Evolutionary conservation across 306 rosid genomes (phyloP), one percentile per base, ranked within the genome.

Genomic region (Cicer cuneatum): DNA sequence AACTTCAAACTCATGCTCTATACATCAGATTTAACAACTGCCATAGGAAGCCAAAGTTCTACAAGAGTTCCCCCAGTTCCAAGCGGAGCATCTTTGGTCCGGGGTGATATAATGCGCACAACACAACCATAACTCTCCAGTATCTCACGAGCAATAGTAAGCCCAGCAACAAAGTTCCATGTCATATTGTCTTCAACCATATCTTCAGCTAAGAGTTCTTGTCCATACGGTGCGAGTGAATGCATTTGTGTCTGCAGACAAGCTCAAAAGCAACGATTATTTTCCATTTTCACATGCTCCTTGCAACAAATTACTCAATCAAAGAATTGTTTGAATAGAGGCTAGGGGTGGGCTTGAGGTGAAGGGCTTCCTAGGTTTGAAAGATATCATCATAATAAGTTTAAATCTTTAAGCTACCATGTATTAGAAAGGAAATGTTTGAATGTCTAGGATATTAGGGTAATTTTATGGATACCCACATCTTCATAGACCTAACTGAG

Each of bases 41-140:
- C 48, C 4, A 82, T 77, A 58, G 97, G 98, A 85, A 93, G 90
- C 98, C 97, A 93, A 78, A 93, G 90, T 83, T 93, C 97, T 7
- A 91, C 69, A 24, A 91, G 96, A 70, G 98, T 93, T 76, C 98
- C 98, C 9, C 98, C 98, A 35, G 94, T 80, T 73, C 98, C 98
- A 42, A 89, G 87, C 1, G 97, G 91, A 64, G 94, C 98, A 59
- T 86, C 93, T 64, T 86, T 53, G 65, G 66, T 86, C 79, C 96
- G 82, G 14, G 98, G 98, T 45, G 98, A 93, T 63, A 88, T 82
- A 67, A 93, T 87, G 62, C 97, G 97, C 41, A 91, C 89, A 21
- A 91, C 97, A 71, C 96, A 91, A 42, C 98, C 98, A 64, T 89
- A 91, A 75, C 93, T 86, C 83, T 93, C 97, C 0, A 93, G 96